Evolutionary conservation across 257 asterid species (phyloP), one percentile per base, ranked within the genome.

Genomic region (Linaria vulgaris): DNA sequence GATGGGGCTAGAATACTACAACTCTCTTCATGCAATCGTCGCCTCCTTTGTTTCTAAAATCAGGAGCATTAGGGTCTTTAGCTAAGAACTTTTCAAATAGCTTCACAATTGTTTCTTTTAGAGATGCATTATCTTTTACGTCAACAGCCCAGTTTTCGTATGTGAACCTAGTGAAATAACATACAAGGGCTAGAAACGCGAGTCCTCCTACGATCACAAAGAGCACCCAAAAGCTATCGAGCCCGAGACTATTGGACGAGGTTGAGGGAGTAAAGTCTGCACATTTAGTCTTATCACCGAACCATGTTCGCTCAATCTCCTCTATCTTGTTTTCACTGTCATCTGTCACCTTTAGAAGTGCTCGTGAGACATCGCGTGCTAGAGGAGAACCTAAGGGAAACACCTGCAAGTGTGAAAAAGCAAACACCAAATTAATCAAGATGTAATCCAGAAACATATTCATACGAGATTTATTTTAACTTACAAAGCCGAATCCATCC

Each of bases 341-440:
- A n/a, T 84, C 84, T 0, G 80, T 82, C 27, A 81, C 70, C 19
- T 70, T 75, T 20, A 86, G 21, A n/a, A 85, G 37, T 14, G 84
- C 85, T 34, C 83, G 69, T n/a, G 87, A 82, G 49, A 87, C 74
- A 24, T 84, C 85, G 1, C 73, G 44, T n/a, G 78, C 82, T 13
- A 80, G 69, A 16, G 82, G 87, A 0, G 85, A 78, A 48, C 95
- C 88, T 3, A 67, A 77, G 0, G 90, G 95, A 47, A 86, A 86
- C 12, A 68, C 88, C 90, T 80, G 72, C 21, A 21, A 27, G 46
- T n/a, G 50, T 38, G 59, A 37, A 24, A 22, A 53, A n/a, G n/a
- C n/a, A n/a, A 27, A 27, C 3, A 6, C 6, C 6, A 27, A 2
- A 27, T 27, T 2, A 6, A 27, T 5, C 3, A 16, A 9, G 38